Conservation (phyloP, 2,329 filamentous ascomycete genomes). For the Botrytis aclada region DNA sequence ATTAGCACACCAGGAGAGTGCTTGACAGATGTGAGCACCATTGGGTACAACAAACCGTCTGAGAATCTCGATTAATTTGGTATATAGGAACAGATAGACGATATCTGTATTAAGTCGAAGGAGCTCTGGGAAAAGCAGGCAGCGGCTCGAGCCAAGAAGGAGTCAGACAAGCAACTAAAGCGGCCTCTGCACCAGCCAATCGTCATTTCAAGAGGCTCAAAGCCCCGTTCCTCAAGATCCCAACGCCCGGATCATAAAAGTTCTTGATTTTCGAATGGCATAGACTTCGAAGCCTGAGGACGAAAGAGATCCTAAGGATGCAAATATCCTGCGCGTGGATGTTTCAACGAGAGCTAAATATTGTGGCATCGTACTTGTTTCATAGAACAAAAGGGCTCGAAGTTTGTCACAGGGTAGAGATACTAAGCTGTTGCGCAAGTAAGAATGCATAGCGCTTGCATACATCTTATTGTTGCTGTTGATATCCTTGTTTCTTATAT, state of each 20-base stretch:
- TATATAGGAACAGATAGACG: constrained; percentile 58
- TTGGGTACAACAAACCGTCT: background rate
- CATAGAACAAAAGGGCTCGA: background rate
- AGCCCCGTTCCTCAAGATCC: constrained; percentile 22
- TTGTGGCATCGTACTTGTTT: background rate
- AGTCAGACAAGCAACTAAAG: constrained; percentile 51
- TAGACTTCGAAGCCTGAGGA: constrained; percentile 23
- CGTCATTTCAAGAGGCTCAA: constrained; percentile 45
- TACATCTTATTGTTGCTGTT: background rate
- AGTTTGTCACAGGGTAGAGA: background rate
- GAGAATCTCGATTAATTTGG: constrained; percentile 19
- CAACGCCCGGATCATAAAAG: constrained; percentile 28
- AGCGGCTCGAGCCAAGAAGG: constrained; percentile 45
- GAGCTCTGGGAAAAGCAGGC: constrained; percentile 57
- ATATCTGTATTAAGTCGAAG: constrained; percentile 58
- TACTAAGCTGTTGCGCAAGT: background rate
- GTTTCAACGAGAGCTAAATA: constrained; percentile 10
- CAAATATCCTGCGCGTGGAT: background rate
- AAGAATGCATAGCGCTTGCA: constrained; percentile 6
- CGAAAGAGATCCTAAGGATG: constrained; percentile 23
- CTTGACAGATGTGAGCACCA: constrained; percentile 54
- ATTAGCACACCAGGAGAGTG: constrained; percentile 57
- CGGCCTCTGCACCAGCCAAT: constrained; percentile 56
- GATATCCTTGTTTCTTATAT: background rate
- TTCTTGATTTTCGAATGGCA: constrained; percentile 28